Evolutionary conservation across 176 grass and related monocot genomes (phyloP), one percentile per base, ranked within the genome.

Genomic region (Lolium perenne): DNA sequence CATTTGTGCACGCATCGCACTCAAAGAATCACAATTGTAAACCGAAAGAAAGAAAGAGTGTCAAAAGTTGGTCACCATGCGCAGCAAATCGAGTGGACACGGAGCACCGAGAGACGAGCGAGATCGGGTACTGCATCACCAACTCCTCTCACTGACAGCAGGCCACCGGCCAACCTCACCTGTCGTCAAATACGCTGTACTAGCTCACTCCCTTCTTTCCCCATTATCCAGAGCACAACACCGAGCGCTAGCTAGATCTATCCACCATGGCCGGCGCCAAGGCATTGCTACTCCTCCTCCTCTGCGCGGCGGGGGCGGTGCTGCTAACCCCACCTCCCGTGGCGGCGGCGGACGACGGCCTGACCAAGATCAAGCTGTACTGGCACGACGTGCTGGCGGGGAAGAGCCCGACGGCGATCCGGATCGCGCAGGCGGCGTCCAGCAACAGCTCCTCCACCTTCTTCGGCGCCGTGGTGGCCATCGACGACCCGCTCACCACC

Each of bases 401-500:
- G 4, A 5, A 76, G 20, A 68, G 8, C 71, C 88, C 90, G 9
- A 94, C 92, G 3, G 87, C 88, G 11, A 26, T 97, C 51, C 88
- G 78, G 0, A 80, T 97, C 8, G 92, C 84, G 20, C 61, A 92
- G 71, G 90, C 92, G 14, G 1, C 90, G 0, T 64, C 78, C 3
- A 35, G 59, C 38, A 85, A 68, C 61, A 10, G n/a, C 1, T 90
- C 95, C 1, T 58, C 80, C 2, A 89, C 88, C 51, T 71, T 4
- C 20, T 97, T 95, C 74, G 95, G 95, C 18, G 62, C 65, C 10
- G 47, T 93, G 77, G 46, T 88, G 60, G 88, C 92, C 76, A 93
- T 97, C 18, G 95, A 97, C 85, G 95, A 97, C 87, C 85, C 87
- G 1, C 82, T 97, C 13, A 97, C 95, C 0, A 43, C 32, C 13